Conservation (phyloP, 169 alveolate species). For the Besnoitia besnoiti region DNA sequence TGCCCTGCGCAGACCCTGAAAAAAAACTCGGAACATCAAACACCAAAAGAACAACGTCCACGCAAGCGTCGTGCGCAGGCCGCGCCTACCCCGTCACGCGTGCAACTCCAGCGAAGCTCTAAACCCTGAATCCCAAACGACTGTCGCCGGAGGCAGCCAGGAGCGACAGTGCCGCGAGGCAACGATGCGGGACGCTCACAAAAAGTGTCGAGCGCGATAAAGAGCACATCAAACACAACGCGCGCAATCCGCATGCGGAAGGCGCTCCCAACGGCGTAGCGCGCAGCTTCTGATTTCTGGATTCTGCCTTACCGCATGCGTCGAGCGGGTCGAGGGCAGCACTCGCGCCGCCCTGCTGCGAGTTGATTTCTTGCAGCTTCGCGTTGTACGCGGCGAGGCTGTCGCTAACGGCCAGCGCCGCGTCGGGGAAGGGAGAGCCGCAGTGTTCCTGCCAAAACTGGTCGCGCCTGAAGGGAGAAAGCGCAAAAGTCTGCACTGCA, state of each 20-base stretch:
- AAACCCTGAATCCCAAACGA: too few species aligned
- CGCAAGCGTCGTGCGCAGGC: too few species aligned
- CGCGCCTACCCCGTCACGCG: too few species aligned
- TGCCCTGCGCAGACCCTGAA: constrained; percentile 11
- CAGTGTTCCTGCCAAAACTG: constrained; percentile 73
- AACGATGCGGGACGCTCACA: too few species aligned
- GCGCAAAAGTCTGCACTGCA: neutral
- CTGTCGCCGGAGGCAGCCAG: too few species aligned
- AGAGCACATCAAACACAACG: too few species aligned
- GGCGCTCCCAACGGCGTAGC: too few species aligned
- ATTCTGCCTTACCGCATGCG: neutral
- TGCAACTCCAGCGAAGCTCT: too few species aligned
- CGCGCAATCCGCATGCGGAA: too few species aligned
- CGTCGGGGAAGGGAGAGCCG: constrained; percentile 73
- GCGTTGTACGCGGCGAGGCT: constrained; percentile 71
- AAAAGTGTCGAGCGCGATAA: too few species aligned
- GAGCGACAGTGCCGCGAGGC: too few species aligned
- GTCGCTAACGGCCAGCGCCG: constrained; percentile 74
- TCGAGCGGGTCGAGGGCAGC: neutral
- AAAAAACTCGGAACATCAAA: neutral
- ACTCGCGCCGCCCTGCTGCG: neutral
- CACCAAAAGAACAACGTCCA: neutral
- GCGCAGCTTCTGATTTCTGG: too few species aligned
- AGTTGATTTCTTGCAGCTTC: neutral
- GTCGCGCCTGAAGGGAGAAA: constrained; percentile 47